Conservation (phyloP, 164 flowering plant species). For the Hamamelis virginiana region DNA sequence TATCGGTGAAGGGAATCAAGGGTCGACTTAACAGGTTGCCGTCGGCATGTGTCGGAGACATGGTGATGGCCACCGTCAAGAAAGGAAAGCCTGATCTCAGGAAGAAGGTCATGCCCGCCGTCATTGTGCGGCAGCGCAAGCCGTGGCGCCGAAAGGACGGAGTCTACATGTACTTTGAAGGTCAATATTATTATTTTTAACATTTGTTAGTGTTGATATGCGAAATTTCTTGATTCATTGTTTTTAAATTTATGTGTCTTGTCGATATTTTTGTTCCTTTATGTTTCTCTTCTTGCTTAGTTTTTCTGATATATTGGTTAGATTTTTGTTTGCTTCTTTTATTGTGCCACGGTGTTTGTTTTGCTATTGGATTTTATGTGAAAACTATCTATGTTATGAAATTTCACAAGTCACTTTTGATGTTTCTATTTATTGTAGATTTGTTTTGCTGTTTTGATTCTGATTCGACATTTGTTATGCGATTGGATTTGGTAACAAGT, state of each 20-base stretch:
- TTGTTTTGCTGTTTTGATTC: too few species aligned
- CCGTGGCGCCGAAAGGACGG: constrained; percentile 90
- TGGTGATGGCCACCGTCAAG: constrained; percentile 89
- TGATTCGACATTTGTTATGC: too few species aligned
- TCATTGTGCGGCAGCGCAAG: constrained; percentile 80
- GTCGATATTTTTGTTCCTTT: too few species aligned
- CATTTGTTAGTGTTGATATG: not conserved
- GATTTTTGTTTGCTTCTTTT: not conserved
- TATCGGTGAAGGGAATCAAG: constrained; percentile 78
- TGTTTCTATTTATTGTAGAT: too few species aligned
- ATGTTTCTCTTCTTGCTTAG: too few species aligned
- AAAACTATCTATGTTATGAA: too few species aligned
- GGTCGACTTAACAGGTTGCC: constrained; percentile 73
- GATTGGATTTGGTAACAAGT: too few species aligned
- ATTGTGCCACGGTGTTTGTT: not conserved
- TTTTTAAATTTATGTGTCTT: not conserved
- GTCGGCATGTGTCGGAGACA: constrained; percentile 78
- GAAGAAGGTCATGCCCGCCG: constrained; percentile 86
- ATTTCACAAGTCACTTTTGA: too few species aligned
- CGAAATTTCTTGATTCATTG: too few species aligned
- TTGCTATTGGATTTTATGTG: not conserved
- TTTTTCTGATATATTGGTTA: too few species aligned
- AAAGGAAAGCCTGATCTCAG: constrained; percentile 83
- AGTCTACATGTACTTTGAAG: constrained; percentile 79
- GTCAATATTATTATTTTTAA: constrained; percentile 20